A percentile compares a stretch with the other conserved stretches of the same genome.
phyloP scores from a whole-genome alignment of 1,284 basidiomycete species.

The Ustilago bromivora region DNA sequence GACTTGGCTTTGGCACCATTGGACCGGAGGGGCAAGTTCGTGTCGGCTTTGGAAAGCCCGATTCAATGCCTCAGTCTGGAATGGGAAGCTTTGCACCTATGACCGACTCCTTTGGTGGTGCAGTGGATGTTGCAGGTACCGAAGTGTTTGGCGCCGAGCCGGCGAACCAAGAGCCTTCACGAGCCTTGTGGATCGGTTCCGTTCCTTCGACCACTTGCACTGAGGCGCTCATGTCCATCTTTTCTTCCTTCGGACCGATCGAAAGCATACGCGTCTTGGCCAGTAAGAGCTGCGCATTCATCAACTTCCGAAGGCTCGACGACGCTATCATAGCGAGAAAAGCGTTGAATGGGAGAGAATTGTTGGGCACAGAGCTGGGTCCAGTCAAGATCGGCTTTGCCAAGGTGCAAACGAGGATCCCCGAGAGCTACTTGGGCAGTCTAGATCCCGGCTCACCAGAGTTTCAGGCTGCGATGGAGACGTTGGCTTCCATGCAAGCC shows the following conservation, averaged over 20 bases:
- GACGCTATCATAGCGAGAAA: constrained; percentile 94
- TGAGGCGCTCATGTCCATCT: constrained; percentile 79
- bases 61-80: constrained; percentile 75
- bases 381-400: constrained; percentile 96
- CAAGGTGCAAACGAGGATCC: constrained; percentile 77
- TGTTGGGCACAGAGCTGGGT: constrained; percentile 93
- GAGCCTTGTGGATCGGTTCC: constrained; percentile 63
- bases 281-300: constrained; percentile 94
- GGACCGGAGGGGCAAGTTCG: constrained; percentile 77
- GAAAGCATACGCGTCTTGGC: constrained; percentile 94
- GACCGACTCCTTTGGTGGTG: constrained; percentile 5
- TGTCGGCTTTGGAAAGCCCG: constrained; percentile 97
- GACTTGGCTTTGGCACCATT: constrained; percentile 78
- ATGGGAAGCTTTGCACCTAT: constrained; percentile 26
- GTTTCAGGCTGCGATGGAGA: constrained; percentile 51
- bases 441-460: constrained; percentile 40
- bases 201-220: constrained; percentile 55
- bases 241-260: constrained; percentile 95
- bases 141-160: constrained; percentile 31
- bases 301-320: constrained; percentile 97
- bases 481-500: constrained; percentile 72
- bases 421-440: constrained; percentile 25
- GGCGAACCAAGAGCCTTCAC: constrained; percentile 46
- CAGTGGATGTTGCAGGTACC: constrained; percentile 9
- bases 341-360: constrained; percentile 92